A percentile compares a stretch with the other conserved stretches of the same genome.
These are phyloP conservation scores for Fraxinus greggii DNA, from an alignment of 305 asterid species.

Conservation along the genomic window DNA sequence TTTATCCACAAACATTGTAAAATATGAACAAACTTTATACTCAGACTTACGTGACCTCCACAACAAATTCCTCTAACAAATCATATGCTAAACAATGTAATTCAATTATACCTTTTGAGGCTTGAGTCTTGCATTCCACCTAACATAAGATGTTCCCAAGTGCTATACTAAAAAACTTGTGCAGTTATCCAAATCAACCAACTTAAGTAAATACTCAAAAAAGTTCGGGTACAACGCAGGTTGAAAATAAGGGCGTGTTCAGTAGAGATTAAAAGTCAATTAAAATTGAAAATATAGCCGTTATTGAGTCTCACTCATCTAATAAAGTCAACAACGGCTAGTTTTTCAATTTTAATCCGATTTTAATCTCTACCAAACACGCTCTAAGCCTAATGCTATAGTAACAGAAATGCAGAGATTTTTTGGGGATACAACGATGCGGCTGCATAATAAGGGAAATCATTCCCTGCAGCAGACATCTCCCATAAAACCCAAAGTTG, in stretches of 20 bases:
- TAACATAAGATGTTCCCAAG: neutral
- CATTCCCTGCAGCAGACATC: neutral
- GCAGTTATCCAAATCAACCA: slow-evolving; percentile 1
- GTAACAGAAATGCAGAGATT: neutral
- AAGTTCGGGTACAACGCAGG: neutral
- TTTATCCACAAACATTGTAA: neutral
- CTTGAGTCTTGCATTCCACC: neutral
- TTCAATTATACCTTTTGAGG: neutral
- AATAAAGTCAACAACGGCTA: too few relatives aligned
- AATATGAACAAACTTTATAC: neutral
- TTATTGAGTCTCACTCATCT: too few relatives aligned
- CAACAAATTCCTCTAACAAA: neutral
- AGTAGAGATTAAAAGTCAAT: too few relatives aligned
- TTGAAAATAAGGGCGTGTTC: too few relatives aligned
- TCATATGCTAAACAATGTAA: neutral
- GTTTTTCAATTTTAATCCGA: too few relatives aligned
- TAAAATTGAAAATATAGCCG: too few relatives aligned
- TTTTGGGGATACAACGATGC: neutral
- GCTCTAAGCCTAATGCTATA: neutral
- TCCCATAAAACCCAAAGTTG: neutral
- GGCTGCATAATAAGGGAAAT: neutral
- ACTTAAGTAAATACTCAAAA: neutral
- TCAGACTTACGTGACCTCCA: neutral
- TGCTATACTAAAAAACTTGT: neutral
- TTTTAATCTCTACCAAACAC: too few relatives aligned